Base-by-base conservation (phyloP, 2,329 filamentous ascomycete genomes). In the Talaromyces atroroseus region DNA sequence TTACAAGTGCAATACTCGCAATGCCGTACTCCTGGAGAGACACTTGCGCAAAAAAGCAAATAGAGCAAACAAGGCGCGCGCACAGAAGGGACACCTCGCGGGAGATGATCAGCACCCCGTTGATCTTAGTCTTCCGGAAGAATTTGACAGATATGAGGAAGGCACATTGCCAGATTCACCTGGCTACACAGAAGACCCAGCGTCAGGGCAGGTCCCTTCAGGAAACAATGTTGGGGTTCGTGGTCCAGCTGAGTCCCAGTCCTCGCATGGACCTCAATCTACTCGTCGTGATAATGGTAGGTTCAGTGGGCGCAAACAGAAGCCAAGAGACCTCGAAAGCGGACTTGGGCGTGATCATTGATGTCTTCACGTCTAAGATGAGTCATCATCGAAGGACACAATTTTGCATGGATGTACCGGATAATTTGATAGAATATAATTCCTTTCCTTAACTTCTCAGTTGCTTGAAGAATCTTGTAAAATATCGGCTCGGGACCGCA, bases 1-100 rank as follows among this genome's bases (percentile, higher is more conserved):
- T 23, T 78, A 75, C 62, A 77, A 77, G 60, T 75, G 72, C 66
- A 79, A 79, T 62, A 77, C 76, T 12, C 68, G 71, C 57, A 79
- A 78, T 60, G 75, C 74, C 3, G 63, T 76, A 18, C 61, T 77
- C 46, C 65, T 79, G 10, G 76, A 79, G 50, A 70, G 71, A 45
- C 65, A 76, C 58, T 62, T 79, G 52, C 69, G 72, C 29, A 66
- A 76, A 49, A 74, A 74, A 56, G 74, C 70, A 23, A 66, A 75
- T 51, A 74, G 74, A 57, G 72, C 71, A 24, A 64, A 66, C 24
- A 70, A 71, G 56, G 60, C 64, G n/a, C 54, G 69, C 47, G 61
- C 64, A 40, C 67, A 63, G 23, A 65, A 60, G 48, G 61, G 62
- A 45, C 62, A 68, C 11, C 63, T 62, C 23, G 58, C 58, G 14